Evolutionary conservation across 768 basidiomycete genomes (phyloP).

Genomic region (Tephrocybe sp.): DNA sequence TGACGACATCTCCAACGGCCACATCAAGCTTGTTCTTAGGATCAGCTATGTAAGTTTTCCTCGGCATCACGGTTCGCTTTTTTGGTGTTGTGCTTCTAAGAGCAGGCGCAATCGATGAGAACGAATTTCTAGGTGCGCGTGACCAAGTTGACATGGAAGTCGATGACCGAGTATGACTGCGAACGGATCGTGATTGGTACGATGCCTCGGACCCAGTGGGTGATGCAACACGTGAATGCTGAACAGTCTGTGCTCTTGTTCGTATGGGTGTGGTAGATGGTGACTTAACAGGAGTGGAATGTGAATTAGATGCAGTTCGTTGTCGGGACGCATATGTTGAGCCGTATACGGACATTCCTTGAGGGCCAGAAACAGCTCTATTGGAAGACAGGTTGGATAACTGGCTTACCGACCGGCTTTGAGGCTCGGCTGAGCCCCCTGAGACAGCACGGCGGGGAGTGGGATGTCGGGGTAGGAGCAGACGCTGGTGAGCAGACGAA

Average conservation of each 20-base stretch:
- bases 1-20: conserved; percentile 90
- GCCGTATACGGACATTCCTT: conserved; percentile 46
- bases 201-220: conserved; percentile 67
- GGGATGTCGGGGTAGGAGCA: conserved; percentile 47
- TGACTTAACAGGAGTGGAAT: conserved; percentile 32
- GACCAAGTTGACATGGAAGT: conserved; percentile 64
- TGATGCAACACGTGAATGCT: conserved; percentile 45
- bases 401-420: conserved; percentile 57
- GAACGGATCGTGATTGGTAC: conserved; percentile 44
- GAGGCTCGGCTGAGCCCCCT: conserved; percentile 38
- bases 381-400: conserved; percentile 52
- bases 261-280: conserved; percentile 36
- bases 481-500: conserved; percentile 39
- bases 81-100: conserved; percentile 44
- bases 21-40: conserved; percentile 92
- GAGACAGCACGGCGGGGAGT: conserved; percentile 51
- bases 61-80: conserved; percentile 36
- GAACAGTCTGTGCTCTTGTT: conserved; percentile 39
- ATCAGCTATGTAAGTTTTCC: conserved; percentile 81
- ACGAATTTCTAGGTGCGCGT: conserved; percentile 65
- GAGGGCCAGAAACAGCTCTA: conserved; percentile 74
- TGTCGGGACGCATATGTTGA: conserved; percentile 87
- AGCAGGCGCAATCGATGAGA: conserved; percentile 40
- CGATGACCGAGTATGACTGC: conserved; percentile 39
- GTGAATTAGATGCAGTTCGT: conserved; percentile 57